Conservation (phyloP, 306 rosid species). For the Delonix regia region DNA sequence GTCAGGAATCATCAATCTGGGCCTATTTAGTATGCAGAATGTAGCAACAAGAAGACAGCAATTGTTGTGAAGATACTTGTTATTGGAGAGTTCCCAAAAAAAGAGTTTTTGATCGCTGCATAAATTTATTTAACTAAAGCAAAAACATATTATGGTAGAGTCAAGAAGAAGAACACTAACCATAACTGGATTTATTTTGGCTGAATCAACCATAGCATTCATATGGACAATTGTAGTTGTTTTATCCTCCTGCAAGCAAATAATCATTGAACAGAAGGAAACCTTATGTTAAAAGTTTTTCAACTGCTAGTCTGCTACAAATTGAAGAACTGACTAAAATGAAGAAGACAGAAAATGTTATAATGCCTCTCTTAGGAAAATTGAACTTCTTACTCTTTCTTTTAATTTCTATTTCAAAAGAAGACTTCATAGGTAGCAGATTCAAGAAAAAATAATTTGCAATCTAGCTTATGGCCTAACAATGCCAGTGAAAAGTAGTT, state of each 20-base stretch:
- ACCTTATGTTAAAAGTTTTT: constrained; percentile 11
- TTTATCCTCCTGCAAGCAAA: constrained; percentile 71
- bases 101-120: constrained; percentile 1
- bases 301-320: constrained; percentile 26
- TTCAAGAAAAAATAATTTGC: constrained; percentile 14
- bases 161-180: constrained; percentile 53
- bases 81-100: constrained; percentile 15
- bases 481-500: background rate
- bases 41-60: constrained; percentile 17
- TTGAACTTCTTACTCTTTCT: constrained; percentile 10
- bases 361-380: constrained; percentile 7
- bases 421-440: background rate
- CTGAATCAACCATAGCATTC: constrained; percentile 59
- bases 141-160: constrained; percentile 19
- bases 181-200: constrained; percentile 64
- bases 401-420: constrained; percentile 7
- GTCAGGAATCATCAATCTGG: background rate
- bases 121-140: constrained; percentile 22
- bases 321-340: constrained; percentile 3
- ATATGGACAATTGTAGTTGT: constrained; percentile 60
- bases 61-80: background rate
- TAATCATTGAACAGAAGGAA: constrained; percentile 24
- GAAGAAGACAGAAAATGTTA: background rate
- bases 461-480: background rate
- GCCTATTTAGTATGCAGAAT: constrained; percentile 28